Percentiles rank a stretch among this genome's conserved stretches.
These are phyloP conservation scores for Pestalotiopsis sp. DNA, from an alignment of 2,329 filamentous ascomycete genomes.

Conservation along the genomic window DNA sequence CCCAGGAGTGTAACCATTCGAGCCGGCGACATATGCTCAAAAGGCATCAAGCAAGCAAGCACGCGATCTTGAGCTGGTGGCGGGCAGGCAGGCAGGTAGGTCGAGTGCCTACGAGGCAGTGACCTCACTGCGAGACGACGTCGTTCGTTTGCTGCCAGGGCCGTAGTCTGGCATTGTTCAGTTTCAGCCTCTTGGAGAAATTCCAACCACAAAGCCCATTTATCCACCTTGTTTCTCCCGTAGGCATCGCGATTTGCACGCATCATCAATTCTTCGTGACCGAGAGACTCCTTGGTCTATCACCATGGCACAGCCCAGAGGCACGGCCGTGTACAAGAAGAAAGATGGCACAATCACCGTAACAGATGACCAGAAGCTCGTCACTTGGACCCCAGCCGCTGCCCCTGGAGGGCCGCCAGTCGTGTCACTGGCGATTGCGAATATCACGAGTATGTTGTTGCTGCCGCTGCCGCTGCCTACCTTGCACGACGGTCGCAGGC, in stretches of 20 bases:
- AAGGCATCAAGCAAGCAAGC: not conserved
- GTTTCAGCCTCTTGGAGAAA: not conserved
- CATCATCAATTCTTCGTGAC: not conserved
- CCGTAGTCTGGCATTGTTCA: not conserved
- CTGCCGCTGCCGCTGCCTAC: slow-evolving; percentile 27
- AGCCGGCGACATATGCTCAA: not conserved
- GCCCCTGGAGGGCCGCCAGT: slow-evolving; percentile 62
- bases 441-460: slow-evolving; percentile 72
- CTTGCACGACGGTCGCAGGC: not conserved
- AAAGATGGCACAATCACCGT: slow-evolving; percentile 86
- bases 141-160: not conserved
- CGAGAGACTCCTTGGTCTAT: not conserved
- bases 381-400: slow-evolving; percentile 80
- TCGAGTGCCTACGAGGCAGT: not conserved
- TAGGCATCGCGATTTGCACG: not conserved
- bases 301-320: slow-evolving; percentile 62
- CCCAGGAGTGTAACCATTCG: no score
- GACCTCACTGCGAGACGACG: not conserved
- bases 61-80: not conserved
- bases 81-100: not conserved
- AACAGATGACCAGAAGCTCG: slow-evolving; percentile 70
- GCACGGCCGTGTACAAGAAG: slow-evolving; percentile 86
- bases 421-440: slow-evolving; percentile 71
- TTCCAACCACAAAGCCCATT: not conserved
- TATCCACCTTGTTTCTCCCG: not conserved